A percentile compares a stretch with the other conserved stretches of the same genome.
Evolutionary conservation across 345 rosid genomes (phyloP).

Genomic region (Populus simonii): DNA sequence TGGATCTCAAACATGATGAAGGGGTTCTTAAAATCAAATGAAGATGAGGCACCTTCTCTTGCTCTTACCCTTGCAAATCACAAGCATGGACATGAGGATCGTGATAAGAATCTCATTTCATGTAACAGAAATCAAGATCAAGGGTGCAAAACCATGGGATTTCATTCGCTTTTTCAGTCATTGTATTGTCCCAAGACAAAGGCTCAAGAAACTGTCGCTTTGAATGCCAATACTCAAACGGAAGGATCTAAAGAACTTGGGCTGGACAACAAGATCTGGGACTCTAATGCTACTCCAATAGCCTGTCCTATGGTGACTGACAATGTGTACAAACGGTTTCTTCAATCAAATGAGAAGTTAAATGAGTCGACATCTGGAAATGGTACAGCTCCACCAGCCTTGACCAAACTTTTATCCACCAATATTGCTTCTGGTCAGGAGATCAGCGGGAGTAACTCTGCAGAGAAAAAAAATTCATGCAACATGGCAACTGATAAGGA

Average conservation of each 20-base stretch:
- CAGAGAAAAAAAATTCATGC: constrained; percentile 30
- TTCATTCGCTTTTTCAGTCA: constrained; percentile 74
- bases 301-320: constrained; percentile 35
- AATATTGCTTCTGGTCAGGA: constrained; percentile 26
- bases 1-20: constrained; percentile 90
- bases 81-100: constrained; percentile 24
- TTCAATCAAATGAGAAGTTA: constrained; percentile 28
- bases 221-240: constrained; percentile 22
- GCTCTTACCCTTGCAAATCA: constrained; percentile 37
- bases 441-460: constrained; percentile 24
- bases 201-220: constrained; percentile 23
- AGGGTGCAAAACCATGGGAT: constrained; percentile 45
- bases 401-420: constrained; percentile 28
- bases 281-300: constrained; percentile 42
- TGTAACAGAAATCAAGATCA: constrained; percentile 22
- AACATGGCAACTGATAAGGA: constrained; percentile 22
- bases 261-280: constrained; percentile 22
- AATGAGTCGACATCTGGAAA: constrained; percentile 33
- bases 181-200: constrained; percentile 50
- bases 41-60: constrained; percentile 35
- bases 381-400: constrained; percentile 26
- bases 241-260: constrained; percentile 30
- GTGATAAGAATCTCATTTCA: constrained; percentile 19
- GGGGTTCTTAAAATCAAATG: constrained; percentile 51
- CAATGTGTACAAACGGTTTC: constrained; percentile 35